Conservation (phyloP, 805 yeast species). For the Myxozyma sirexii region DNA sequence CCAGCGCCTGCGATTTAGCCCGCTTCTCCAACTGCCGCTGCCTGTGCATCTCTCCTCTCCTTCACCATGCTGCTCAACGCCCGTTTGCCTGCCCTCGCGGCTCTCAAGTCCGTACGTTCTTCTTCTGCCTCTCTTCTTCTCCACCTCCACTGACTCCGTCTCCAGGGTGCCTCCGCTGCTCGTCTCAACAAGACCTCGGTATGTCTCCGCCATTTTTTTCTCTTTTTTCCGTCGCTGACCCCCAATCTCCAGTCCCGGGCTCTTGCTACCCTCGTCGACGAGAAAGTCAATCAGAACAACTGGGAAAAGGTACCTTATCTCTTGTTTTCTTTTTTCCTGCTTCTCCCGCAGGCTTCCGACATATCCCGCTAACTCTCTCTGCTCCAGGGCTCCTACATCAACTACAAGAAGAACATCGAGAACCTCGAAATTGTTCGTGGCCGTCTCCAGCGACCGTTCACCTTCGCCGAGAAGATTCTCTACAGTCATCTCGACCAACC, state of each 20-base stretch:
- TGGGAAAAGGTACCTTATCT: slow-evolving; percentile 30
- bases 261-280: slow-evolving; percentile 42
- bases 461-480: slow-evolving; percentile 91
- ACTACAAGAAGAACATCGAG: slow-evolving; percentile 82
- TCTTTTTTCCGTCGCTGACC: background rate
- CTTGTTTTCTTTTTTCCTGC: background rate
- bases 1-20: slow-evolving; percentile 3
- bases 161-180: slow-evolving; percentile 12
- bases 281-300: slow-evolving; percentile 75
- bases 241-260: slow-evolving; percentile 6
- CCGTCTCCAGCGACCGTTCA: slow-evolving; percentile 83
- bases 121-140: background rate
- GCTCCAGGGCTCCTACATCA: slow-evolving; percentile 70
- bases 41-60: background rate
- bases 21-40: background rate
- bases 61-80: slow-evolving; percentile 23
- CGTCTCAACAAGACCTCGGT: slow-evolving; percentile 20
- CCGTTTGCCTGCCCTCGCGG: slow-evolving; percentile 23
- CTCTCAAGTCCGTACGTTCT: slow-evolving; percentile 25
- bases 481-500: slow-evolving; percentile 92
- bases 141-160: background rate
- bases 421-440: slow-evolving; percentile 81
- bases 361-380: background rate
- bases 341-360: background rate
- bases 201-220: background rate